phyloP scores from a whole-genome alignment of 1,139 yeast genomes.

The Lodderomyces orthopsilosis region DNA sequence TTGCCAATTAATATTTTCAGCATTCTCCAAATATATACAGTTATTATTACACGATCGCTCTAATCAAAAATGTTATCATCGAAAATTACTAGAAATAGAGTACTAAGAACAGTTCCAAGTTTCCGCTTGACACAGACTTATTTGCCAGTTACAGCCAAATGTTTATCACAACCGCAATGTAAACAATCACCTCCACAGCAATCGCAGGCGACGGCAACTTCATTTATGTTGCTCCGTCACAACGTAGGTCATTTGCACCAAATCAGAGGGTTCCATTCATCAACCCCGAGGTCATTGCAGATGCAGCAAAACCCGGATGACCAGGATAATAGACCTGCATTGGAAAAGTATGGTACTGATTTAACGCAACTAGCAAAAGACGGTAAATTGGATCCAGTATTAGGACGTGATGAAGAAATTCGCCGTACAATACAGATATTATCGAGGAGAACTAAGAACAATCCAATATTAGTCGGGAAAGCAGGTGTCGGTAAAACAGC shows the following conservation, averaged over 20 bases:
- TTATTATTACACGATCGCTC: not conserved
- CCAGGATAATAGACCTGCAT: constrained; percentile 64
- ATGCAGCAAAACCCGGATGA: constrained; percentile 48
- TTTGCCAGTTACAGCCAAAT: constrained; percentile 7
- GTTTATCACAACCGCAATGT: constrained; percentile 3
- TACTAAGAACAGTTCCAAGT: constrained; percentile 5
- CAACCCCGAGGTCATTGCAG: constrained; percentile 23
- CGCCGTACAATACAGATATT: constrained; percentile 87
- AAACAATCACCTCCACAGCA: not conserved
- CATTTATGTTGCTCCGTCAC: not conserved
- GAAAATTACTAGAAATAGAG: constrained; percentile 8
- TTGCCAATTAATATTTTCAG: not conserved
- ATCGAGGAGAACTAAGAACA: constrained; percentile 89
- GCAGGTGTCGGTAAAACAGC: constrained; percentile 99
- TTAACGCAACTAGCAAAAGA: constrained; percentile 81
- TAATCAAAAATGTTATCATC: constrained; percentile 8
- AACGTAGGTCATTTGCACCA: not conserved
- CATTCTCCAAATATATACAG: not conserved
- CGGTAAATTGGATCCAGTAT: constrained; percentile 94
- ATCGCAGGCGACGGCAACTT: not conserved
- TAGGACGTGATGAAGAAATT: constrained; percentile 95
- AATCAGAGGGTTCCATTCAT: constrained; percentile 19
- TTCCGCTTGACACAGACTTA: not conserved
- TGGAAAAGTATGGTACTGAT: constrained; percentile 85
- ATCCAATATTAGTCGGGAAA: constrained; percentile 89